phyloP scores from a whole-genome alignment of 108 stramenopile species.

The Conticribra weissflogii region DNA sequence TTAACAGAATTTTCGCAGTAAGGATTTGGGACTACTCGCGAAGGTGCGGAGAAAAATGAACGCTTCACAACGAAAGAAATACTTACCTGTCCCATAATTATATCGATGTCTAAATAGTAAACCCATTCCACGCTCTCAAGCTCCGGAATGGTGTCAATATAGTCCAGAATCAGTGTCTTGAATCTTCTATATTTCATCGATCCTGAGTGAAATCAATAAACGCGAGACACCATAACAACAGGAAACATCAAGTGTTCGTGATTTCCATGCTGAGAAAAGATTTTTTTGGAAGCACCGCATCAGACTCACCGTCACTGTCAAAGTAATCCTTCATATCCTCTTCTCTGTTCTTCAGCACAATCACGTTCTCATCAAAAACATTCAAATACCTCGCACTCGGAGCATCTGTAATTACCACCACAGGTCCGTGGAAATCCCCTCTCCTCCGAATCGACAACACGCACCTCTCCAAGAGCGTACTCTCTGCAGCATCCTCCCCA shows the following conservation, averaged over 20 bases:
- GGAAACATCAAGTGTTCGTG: background rate
- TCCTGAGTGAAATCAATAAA: background rate
- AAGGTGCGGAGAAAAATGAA: too few species aligned
- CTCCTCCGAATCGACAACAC: slow-evolving; percentile 38
- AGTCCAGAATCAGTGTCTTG: slow-evolving; percentile 49
- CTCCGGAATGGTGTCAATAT: slow-evolving; percentile 17
- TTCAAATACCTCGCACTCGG: slow-evolving; percentile 28
- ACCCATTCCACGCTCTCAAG: slow-evolving; percentile 21
- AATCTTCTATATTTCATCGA: slow-evolving; percentile 32
- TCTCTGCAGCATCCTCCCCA: slow-evolving; percentile 39
- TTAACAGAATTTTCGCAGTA: too few species aligned
- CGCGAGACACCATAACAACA: background rate
- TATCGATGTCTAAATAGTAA: slow-evolving; percentile 53
- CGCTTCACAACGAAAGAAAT: too few species aligned
- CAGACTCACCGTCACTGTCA: background rate
- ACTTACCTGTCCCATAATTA: slow-evolving; percentile 48
- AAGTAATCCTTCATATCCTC: slow-evolving; percentile 21
- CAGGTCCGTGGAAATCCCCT: slow-evolving; percentile 25
- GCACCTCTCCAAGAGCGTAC: slow-evolving; percentile 43
- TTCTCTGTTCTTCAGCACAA: slow-evolving; percentile 38
- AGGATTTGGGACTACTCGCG: too few species aligned
- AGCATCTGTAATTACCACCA: slow-evolving; percentile 43
- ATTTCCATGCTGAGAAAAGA: background rate
- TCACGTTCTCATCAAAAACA: slow-evolving; percentile 31
- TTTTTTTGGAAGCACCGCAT: background rate